Conservation (phyloP, 768 basidiomycete species). For the Tephrocybe sp. region DNA sequence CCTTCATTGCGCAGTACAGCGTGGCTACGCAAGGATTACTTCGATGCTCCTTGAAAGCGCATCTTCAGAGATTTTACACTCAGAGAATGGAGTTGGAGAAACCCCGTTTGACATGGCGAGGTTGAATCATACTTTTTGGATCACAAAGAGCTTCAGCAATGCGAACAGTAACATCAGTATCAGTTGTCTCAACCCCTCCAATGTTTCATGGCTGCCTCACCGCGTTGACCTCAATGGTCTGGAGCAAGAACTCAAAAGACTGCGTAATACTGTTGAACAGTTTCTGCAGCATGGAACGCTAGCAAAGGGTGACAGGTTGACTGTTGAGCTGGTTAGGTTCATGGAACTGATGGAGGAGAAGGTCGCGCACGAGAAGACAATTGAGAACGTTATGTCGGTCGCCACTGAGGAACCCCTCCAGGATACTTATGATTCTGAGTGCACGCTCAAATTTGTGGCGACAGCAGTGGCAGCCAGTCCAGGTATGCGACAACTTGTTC, state of each 20-base stretch:
- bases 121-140: constrained; percentile 26
- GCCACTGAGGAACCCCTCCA: constrained; percentile 7
- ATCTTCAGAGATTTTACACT: constrained; percentile 37
- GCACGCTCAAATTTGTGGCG: constrained; percentile 19
- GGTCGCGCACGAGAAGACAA: constrained; percentile 20
- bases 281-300: constrained; percentile 25
- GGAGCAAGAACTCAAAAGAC: constrained; percentile 22
- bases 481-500: constrained; percentile 29
- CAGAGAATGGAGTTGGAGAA: constrained; percentile 53
- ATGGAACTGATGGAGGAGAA: constrained; percentile 27
- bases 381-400: constrained; percentile 10
- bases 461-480: constrained; percentile 16
- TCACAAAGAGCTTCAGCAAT: constrained; percentile 13
- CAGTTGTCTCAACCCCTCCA: not conserved
- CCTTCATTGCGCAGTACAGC: constrained; percentile 46
- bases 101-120: constrained; percentile 38
- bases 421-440: constrained; percentile 14
- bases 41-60: constrained; percentile 36
- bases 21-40: constrained; percentile 33
- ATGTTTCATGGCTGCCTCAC: constrained; percentile 10
- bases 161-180: not conserved
- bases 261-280: constrained; percentile 24
- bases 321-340: constrained; percentile 26
- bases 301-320: constrained; percentile 19
- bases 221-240: constrained; percentile 18